Evolutionary conservation across 1,139 yeast genomes (phyloP), one percentile per base, ranked within the genome.

Genomic region (Nakaseomyces delphensis): DNA sequence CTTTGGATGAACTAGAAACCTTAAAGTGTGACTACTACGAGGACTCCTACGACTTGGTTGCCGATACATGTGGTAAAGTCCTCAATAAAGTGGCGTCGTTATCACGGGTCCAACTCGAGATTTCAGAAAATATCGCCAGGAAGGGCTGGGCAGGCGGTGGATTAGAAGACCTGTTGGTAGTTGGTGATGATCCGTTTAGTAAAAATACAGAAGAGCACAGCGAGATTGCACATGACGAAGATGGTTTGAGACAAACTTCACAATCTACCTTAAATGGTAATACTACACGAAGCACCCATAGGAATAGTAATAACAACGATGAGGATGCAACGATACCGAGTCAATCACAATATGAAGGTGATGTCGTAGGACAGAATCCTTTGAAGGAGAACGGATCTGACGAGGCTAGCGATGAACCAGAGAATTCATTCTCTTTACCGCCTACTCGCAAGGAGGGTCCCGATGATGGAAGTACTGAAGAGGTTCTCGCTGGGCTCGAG

Each of bases 131-230:
- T 16, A 76, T 86, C 28, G 94, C 95, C 0, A 71, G 79, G 45
- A 85, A 85, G 58, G 93, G 94, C 7, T 81, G 89, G 86, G 72
- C 83, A 9, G 95, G 94, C 8, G 91, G 91, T 16, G 95, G 94
- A 0, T 63, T 84, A 32, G 94, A 85, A 56, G 79, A 74, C 23
- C 64, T 85, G 42, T 64, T 79, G 33, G 62, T 70, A n/a, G 60
- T 69, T 39, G 69, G 78, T 10, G 77, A 76, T 2, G 80, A 76
- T 52, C 70, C 77, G 2, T 74, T 76, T 54, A 38, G 42, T 27
- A 45, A 13, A 48, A 39, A 32, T 41, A 23, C 43, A 41, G 35
- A 35, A 28, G 28, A 32, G n/a, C 31, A 33, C 23, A 39, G 40
- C 6, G 29, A 9, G n/a, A 13, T 27, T n/a, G 38, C n/a, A n/a